Evolutionary conservation across 257 asterid species (phyloP), one percentile per base, ranked within the genome.

Genomic region (Catharanthus roseus): DNA sequence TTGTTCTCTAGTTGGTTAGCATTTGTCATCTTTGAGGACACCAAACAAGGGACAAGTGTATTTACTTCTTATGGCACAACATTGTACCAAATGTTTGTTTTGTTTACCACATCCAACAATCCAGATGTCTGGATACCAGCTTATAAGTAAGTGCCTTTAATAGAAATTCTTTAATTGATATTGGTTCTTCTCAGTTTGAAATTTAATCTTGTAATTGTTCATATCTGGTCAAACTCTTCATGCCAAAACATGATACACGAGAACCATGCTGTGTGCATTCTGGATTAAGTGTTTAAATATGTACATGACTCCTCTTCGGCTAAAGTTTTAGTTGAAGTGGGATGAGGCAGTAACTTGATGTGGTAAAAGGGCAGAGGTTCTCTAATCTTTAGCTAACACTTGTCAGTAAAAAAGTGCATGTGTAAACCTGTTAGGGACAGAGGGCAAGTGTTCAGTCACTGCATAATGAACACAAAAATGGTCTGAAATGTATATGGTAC

Each of bases 91-190:
- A 91, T 95, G 99, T 91, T 95, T 78, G 78, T 95, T 77, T 81
- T 95, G 71, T 95, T 91, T 81, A 95, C 99, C 56, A 95, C 99
- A 69, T 95, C 99, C 77, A 95, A 95, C 88, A 95, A 89, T 72
- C 99, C 99, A 56, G 99, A 91, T 84, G 97, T 88, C 73, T 95
- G 99, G 99, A 89, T 91, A 83, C 99, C 99, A 15, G 99, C 99
- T 57, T 95, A 95, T 89, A 95, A 89, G 99, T 93, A 82, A 80
- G 89, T 81, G 63, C 66, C 80, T 57, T 51, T 12, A 6, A 15
- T 67, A 65, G 24, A 66, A 67, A 18, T 77, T 67, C 56, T 70
- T 55, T 23, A 60, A 56, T n/a, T 13, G 38, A 56, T 51, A 45
- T 28, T 39, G 41, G 13, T 28, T 36, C 7, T 39, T 51, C 34